Evolutionary conservation across 2,329 filamentous ascomycete genomes (phyloP).

Genomic region (Diaporthe helianthi): DNA sequence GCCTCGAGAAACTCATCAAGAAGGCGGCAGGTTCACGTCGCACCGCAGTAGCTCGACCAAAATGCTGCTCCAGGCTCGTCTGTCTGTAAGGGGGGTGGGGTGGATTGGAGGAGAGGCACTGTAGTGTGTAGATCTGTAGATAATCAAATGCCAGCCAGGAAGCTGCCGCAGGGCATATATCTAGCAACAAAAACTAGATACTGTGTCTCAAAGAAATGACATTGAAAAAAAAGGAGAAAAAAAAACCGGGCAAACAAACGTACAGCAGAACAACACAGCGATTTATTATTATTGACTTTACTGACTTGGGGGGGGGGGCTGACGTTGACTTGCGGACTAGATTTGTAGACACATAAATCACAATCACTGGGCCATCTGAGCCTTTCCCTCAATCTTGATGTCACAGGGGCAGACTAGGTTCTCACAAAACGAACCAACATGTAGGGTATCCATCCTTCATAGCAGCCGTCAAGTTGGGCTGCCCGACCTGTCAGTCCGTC

Average conservation of each 20-base stretch:
- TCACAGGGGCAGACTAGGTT: conserved; percentile 9
- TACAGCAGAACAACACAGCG: not conserved
- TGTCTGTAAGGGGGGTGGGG: not conserved
- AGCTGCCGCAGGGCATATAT: not conserved
- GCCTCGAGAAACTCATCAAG: not conserved
- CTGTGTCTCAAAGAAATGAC: too few relatives aligned
- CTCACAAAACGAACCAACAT: not conserved
- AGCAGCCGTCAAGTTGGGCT: not conserved
- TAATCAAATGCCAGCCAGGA: conserved; percentile 13
- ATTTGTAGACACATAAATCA: not conserved
- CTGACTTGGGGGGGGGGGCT: not conserved
- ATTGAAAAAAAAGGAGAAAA: not conserved
- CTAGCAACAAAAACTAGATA: too few relatives aligned
- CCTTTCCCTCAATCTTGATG: not conserved
- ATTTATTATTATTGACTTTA: too few relatives aligned
- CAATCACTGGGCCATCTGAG: not conserved
- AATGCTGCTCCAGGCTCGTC: not conserved
- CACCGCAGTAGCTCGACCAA: conserved; percentile 23
- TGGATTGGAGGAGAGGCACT: not conserved
- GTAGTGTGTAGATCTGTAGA: conserved; percentile 5
- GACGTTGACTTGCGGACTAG: not conserved
- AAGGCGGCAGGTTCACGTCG: conserved; percentile 14
- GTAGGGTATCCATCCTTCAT: not conserved
- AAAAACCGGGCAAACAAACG: not conserved
- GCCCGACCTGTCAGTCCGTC: conserved; percentile 5